phyloP scores from a whole-genome alignment of 768 basidiomycete species.

The Phallus indusiatus region DNA sequence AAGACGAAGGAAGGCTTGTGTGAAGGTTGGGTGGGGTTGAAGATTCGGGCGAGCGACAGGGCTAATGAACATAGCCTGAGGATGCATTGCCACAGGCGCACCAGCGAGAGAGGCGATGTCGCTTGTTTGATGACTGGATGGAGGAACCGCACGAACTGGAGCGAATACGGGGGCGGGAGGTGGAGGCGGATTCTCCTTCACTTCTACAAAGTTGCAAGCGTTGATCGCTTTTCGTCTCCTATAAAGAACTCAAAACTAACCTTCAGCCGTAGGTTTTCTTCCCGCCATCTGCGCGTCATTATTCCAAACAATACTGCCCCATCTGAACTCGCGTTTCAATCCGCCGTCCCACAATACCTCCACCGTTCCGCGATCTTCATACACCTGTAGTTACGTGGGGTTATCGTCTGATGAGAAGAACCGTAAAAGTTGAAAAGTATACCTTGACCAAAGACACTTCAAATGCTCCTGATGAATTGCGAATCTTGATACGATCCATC shows the following conservation, averaged over 20 bases:
- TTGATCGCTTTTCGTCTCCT: too few species aligned
- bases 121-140: not conserved
- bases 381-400: constrained; percentile 28
- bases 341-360: constrained; percentile 78
- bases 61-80: not conserved
- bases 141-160: not conserved
- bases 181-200: not conserved
- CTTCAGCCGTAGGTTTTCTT: constrained; percentile 3
- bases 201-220: not conserved
- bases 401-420: not conserved
- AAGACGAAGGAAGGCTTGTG: not conserved
- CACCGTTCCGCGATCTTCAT: constrained; percentile 60
- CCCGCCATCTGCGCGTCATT: not conserved
- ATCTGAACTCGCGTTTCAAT: constrained; percentile 68
- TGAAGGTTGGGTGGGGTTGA: not conserved
- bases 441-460: constrained; percentile 63
- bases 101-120: not conserved
- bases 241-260: too few species aligned
- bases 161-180: not conserved
- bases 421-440: not conserved
- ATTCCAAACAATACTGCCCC: constrained; percentile 60
- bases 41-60: not conserved
- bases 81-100: not conserved
- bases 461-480: constrained; percentile 75
- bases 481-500: constrained; percentile 75